Base-by-base conservation (phyloP, 1,139 yeast genomes). In the Suhomyces bribrorum region DNA sequence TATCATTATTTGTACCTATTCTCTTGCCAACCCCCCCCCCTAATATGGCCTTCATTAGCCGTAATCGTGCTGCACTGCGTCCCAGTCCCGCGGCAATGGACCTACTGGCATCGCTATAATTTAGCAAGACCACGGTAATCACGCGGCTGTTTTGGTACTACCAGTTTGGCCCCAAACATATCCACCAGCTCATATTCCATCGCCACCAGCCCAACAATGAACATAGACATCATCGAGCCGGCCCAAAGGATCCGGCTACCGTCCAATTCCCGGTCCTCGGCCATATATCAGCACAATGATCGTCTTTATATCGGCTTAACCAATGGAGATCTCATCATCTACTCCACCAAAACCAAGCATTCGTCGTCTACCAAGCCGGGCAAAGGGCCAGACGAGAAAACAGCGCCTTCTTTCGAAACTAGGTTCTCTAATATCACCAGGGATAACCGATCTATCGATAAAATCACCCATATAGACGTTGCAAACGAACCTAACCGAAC, bases 281-380 rank as follows among this genome's bases (percentile, higher is more conserved):
- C 69, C 2, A 44, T 66, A 1, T 50, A 48, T 34, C 53, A 50
- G 29, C 29, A 41, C 30, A 45, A 48, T n/a, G 46, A 45, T 7
- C 53, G 51, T 29, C 40, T 69, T 7, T 69, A 56, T 40, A 56
- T 66, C 14, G 77, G 76, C 2, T 54, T 61, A 20, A 38, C 53
- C 39, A 64, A 65, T 47, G 76, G 76, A 2, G 72, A 66, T 45
- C 46, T 71, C 12, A 40, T 55, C 17, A 53, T 66, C 14, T 64
- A 57, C 40, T 39, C 42, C 23, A 20, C 23, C 23, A 20, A 20
- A 20, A 20, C 23, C 23, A 20, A 15, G 23, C 13, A 11, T 17
- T 22, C 23, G 5, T 11, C 26, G 31, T 20, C 23, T n/a, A 20
- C 11, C 11, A 20, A 20, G 11, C 11, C 23, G 11, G 23, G 23